phyloP scores from a whole-genome alignment of 192 early-diverging fungal species.

The Backusella parvicylindrica region DNA sequence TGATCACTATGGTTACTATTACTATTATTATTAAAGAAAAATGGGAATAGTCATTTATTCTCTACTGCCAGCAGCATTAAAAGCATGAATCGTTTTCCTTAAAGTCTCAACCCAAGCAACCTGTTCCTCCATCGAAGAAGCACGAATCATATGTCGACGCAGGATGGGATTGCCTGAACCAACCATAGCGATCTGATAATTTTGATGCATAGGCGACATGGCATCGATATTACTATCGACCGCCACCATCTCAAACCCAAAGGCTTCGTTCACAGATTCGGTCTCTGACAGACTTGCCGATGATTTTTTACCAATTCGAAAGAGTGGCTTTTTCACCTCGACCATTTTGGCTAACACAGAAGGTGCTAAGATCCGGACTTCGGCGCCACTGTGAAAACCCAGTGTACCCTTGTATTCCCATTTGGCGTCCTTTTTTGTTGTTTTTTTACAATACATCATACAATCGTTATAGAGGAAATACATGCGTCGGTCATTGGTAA shows the following conservation, averaged over 20 bases:
- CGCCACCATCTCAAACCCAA: slow-evolving; percentile 17
- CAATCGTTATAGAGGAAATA: slow-evolving; percentile 29
- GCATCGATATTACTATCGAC: not conserved
- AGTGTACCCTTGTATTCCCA: slow-evolving; percentile 18
- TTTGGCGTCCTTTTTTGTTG: not conserved
- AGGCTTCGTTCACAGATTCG: not conserved
- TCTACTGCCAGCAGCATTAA: slow-evolving; percentile 6
- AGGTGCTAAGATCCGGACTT: not conserved
- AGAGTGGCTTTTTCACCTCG: slow-evolving; percentile 1
- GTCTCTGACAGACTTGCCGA: not conserved
- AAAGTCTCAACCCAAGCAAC: slow-evolving; percentile 9
- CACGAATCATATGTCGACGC: slow-evolving; percentile 12
- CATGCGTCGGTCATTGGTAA: slow-evolving; percentile 3
- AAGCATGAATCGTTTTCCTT: not conserved
- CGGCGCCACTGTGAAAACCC: not conserved
- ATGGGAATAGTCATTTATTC: not conserved
- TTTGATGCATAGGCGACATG: not conserved
- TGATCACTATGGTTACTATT: not conserved
- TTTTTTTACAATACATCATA: slow-evolving; percentile 17
- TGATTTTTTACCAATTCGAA: not conserved
- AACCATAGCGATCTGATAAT: not conserved
- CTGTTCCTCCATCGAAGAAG: slow-evolving; percentile 7
- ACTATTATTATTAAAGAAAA: not conserved
- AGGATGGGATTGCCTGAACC: not conserved
- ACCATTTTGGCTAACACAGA: not conserved